Percentiles rank a stretch among this genome's conserved stretches.
phyloP scores from a whole-genome alignment of 2,329 filamentous ascomycete species.

The Phaeosphaeriaceae sp. region DNA sequence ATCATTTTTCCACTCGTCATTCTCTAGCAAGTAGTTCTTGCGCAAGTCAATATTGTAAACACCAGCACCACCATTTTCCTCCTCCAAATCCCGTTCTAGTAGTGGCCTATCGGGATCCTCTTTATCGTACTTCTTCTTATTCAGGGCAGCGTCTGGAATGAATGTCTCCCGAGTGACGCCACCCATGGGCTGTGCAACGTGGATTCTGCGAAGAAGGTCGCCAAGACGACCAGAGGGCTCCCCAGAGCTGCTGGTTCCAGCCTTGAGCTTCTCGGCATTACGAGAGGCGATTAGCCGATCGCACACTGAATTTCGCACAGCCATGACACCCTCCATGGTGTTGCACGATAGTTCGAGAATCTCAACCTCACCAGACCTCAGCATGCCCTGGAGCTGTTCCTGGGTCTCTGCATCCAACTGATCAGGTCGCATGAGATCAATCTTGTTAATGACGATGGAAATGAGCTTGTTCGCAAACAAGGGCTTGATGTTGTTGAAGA shows the following conservation, averaged over 20 bases:
- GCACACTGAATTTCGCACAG: conserved; percentile 93
- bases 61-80: conserved; percentile 90
- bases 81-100: conserved; percentile 86
- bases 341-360: conserved; percentile 93
- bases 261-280: conserved; percentile 93
- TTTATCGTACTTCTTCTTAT: conserved; percentile 87
- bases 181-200: conserved; percentile 92
- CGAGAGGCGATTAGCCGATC: conserved; percentile 91
- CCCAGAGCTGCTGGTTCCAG: conserved; percentile 77
- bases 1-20: conserved; percentile 95
- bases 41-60: conserved; percentile 95
- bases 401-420: conserved; percentile 82
- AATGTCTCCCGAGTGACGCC: conserved; percentile 80
- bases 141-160: conserved; percentile 84
- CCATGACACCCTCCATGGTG: conserved; percentile 90
- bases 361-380: conserved; percentile 89
- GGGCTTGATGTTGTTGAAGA: conserved; percentile 93
- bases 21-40: conserved; percentile 82
- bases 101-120: conserved; percentile 81
- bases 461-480: conserved; percentile 97
- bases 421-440: conserved; percentile 86
- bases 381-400: conserved; percentile 76
- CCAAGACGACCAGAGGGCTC: conserved; percentile 82
- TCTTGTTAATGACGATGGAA: conserved; percentile 98
- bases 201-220: conserved; percentile 91